A percentile compares a stretch with the other conserved stretches of the same genome.
These are phyloP conservation scores for Pseudisothecium myosuroides DNA, from an alignment of 225 moss, liverwort and hornwort genomes.

Conservation along the genomic window DNA sequence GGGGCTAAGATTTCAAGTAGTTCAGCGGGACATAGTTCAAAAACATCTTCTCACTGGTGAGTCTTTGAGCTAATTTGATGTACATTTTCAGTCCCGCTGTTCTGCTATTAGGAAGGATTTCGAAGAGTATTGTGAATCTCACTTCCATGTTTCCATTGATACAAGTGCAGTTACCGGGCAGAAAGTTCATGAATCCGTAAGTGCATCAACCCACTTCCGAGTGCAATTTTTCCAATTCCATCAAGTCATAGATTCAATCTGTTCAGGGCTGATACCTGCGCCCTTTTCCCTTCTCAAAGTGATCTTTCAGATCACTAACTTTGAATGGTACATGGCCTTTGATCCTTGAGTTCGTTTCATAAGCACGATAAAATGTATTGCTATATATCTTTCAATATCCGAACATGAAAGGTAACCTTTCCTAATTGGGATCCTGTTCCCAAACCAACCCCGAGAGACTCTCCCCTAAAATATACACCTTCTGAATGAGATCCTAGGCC, in stretches of 20 bases:
- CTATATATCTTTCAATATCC: neutral
- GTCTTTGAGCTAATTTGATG: neutral
- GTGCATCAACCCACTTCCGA: neutral
- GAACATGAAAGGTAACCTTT: no score
- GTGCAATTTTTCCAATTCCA: neutral
- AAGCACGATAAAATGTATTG: neutral
- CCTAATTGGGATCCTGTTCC: neutral
- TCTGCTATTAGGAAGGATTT: neutral
- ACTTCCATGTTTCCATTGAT: neutral
- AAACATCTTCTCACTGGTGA: slow-evolving; percentile 39
- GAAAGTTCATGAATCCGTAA: neutral
- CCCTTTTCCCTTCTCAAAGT: neutral
- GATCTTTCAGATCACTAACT: neutral
- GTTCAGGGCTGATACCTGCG: neutral
- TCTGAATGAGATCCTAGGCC: neutral
- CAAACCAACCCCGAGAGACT: neutral
- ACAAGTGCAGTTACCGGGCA: neutral
- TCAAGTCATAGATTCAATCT: neutral
- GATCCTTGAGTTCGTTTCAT: neutral
- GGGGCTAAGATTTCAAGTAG: slow-evolving; percentile 36
- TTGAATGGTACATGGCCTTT: neutral
- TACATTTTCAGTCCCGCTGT: neutral
- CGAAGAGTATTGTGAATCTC: neutral
- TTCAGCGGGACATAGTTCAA: slow-evolving; percentile 32
- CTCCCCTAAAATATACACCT: no score